Percentiles rank a stretch among this genome's conserved stretches.
Evolutionary conservation across 1,139 yeast genomes (phyloP).

Genomic region (Hemisphaericaspora xylofermentans): DNA sequence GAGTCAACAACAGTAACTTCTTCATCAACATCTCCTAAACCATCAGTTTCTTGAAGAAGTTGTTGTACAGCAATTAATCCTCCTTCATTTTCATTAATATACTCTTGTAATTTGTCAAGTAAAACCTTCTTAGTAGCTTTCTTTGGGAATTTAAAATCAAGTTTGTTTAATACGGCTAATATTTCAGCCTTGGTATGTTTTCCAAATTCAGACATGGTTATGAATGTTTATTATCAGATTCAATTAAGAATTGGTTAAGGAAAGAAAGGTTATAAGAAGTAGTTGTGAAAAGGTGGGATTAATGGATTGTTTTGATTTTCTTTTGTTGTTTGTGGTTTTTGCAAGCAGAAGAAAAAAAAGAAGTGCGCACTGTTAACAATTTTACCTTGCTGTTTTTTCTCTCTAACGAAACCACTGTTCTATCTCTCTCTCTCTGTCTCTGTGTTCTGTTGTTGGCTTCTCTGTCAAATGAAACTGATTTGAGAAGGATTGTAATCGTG

Average conservation of each 20-base stretch:
- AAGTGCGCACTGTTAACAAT: too few relatives aligned
- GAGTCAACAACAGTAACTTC: slow-evolving; percentile 23
- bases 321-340: not conserved
- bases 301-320: not conserved
- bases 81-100: slow-evolving; percentile 36
- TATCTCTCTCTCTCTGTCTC: too few relatives aligned
- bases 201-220: slow-evolving; percentile 10
- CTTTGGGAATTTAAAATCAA: slow-evolving; percentile 33
- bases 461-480: too few relatives aligned
- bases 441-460: too few relatives aligned
- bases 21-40: slow-evolving; percentile 12
- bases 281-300: not conserved
- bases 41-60: slow-evolving; percentile 20
- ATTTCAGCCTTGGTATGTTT: slow-evolving; percentile 40
- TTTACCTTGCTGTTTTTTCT: too few relatives aligned
- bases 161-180: slow-evolving; percentile 32
- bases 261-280: not conserved
- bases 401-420: too few relatives aligned
- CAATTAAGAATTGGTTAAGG: not conserved
- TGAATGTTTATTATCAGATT: not conserved
- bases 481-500: too few relatives aligned
- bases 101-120: slow-evolving; percentile 41
- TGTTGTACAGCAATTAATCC: slow-evolving; percentile 32
- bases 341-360: too few relatives aligned
- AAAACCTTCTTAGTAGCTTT: slow-evolving; percentile 47